Evolutionary conservation across 768 basidiomycete genomes (phyloP).

Genomic region (Termitomyces titanicus): DNA sequence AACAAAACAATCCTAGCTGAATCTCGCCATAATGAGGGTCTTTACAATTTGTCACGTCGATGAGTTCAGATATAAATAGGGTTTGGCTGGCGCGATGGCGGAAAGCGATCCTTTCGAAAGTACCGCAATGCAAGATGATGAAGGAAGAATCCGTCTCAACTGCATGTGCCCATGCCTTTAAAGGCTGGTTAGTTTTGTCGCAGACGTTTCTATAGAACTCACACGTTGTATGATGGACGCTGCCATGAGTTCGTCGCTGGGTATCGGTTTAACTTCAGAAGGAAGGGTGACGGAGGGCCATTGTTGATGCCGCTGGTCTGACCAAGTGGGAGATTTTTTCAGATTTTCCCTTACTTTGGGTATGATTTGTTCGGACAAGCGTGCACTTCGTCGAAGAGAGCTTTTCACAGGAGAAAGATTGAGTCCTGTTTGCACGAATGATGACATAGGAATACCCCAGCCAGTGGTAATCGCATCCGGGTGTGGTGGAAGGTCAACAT

Average conservation of each 20-base stretch:
- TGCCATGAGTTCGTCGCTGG: neutral
- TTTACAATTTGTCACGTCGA: neutral
- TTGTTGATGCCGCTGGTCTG: neutral
- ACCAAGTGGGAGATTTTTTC: neutral
- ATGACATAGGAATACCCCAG: neutral
- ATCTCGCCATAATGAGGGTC: neutral
- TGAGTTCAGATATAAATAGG: neutral
- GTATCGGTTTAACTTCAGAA: neutral
- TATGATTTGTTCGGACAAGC: neutral
- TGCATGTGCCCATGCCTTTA: conserved; percentile 7
- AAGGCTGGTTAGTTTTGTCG: neutral
- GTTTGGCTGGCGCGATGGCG: conserved; percentile 7
- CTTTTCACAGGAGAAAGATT: neutral
- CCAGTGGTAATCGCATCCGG: neutral
- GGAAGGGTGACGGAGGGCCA: neutral
- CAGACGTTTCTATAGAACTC: neutral
- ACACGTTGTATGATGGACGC: conserved; percentile 3
- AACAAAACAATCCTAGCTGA: neutral
- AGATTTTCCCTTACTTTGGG: neutral
- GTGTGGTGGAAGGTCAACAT: neutral
- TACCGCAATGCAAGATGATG: neutral
- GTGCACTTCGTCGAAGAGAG: neutral
- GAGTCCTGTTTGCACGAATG: neutral
- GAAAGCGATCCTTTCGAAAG: conserved; percentile 1
- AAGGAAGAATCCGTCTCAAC: conserved; percentile 3